These are phyloP conservation scores for Fraxinus baroniana DNA, from an alignment of 305 asterid species.

Conservation along the genomic window DNA sequence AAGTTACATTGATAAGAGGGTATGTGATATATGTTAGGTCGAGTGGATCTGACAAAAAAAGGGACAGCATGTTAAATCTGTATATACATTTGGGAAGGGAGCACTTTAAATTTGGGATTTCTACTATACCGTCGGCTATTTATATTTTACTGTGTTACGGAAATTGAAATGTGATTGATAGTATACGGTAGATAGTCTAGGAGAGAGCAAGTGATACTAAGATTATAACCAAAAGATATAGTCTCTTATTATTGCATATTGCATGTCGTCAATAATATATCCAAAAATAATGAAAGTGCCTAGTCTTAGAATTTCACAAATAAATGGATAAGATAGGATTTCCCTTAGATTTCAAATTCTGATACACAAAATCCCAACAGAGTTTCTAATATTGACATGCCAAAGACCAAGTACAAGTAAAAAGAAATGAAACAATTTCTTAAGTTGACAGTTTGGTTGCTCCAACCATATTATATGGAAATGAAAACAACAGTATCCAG, in stretches of 20 bases:
- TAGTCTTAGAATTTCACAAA: not conserved
- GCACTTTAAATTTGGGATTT: not conserved
- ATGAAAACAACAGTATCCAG: not conserved
- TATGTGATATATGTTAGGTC: not conserved
- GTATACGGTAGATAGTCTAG: not conserved
- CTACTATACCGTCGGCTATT: not conserved
- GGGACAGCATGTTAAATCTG: not conserved
- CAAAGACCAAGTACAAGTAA: not conserved
- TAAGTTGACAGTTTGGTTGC: not conserved
- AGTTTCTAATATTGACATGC: not conserved
- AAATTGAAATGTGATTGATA: not conserved
- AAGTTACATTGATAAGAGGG: not conserved
- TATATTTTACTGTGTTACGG: not conserved
- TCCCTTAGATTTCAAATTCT: slow-evolving; percentile 1
- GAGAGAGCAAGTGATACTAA: not conserved
- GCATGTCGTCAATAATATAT: not conserved
- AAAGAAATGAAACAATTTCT: not conserved
- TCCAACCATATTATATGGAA: not conserved
- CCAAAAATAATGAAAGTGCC: not conserved
- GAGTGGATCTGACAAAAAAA: not conserved
- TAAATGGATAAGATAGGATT: not conserved
- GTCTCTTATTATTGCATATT: not conserved
- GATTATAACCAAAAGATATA: not conserved
- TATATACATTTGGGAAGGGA: not conserved
- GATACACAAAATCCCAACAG: not conserved